phyloP scores from a whole-genome alignment of 2,329 filamentous ascomycete species.

The Phaeosphaeriaceae sp. region DNA sequence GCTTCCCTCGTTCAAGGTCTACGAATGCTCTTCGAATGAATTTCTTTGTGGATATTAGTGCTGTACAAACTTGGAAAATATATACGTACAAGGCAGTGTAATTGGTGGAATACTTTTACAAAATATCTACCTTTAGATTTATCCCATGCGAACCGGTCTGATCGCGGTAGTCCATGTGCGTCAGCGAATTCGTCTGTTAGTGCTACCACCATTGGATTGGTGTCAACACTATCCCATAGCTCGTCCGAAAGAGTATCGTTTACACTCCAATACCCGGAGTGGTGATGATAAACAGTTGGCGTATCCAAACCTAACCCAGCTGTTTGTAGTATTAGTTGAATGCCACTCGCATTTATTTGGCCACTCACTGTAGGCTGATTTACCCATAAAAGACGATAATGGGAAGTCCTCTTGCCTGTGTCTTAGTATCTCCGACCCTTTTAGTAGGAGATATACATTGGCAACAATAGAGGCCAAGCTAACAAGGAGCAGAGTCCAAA shows the following conservation, averaged over 20 bases:
- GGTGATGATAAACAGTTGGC: background rate
- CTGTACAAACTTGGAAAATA: background rate
- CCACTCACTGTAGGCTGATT: background rate
- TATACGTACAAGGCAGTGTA: slow-evolving; percentile 13
- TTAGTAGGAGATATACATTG: background rate
- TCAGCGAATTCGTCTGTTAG: slow-evolving; percentile 7
- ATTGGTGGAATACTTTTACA: slow-evolving; percentile 11
- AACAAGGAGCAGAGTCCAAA: background rate
- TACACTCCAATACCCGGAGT: slow-evolving; percentile 9
- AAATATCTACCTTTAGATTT: slow-evolving; percentile 12
- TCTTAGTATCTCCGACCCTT: background rate
- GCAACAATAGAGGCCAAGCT: background rate
- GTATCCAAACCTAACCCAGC: slow-evolving; percentile 6
- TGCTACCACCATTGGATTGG: slow-evolving; percentile 8
- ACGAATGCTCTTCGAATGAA: slow-evolving; percentile 3
- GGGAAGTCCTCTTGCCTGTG: background rate
- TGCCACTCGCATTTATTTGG: background rate
- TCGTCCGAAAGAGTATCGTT: slow-evolving; percentile 12
- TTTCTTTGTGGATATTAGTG: background rate
- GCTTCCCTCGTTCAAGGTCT: background rate
- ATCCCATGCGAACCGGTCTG: slow-evolving; percentile 11
- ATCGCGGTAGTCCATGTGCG: slow-evolving; percentile 4
- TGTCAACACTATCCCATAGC: slow-evolving; percentile 14
- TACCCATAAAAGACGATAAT: background rate
- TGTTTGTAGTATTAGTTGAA: background rate